Percentiles rank a stretch among this genome's conserved stretches.
Evolutionary conservation across 164 flowering plant species (phyloP).

Genomic region (Berberis vulgaris): DNA sequence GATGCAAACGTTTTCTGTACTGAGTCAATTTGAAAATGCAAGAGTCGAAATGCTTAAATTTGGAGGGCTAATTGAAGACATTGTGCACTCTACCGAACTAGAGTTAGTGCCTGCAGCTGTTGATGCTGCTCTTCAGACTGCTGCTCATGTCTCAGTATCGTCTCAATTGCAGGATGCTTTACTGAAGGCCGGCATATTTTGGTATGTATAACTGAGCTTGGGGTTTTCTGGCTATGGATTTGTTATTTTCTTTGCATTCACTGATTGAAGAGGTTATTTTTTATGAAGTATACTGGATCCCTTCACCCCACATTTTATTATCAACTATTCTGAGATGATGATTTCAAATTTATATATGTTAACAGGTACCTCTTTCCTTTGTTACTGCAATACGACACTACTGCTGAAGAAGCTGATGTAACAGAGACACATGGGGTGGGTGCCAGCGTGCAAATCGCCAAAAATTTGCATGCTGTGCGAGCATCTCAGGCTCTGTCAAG

Average conservation of each 20-base stretch:
- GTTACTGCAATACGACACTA: conserved; percentile 94
- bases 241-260: too few species aligned
- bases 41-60: conserved; percentile 74
- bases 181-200: conserved; percentile 78
- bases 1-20: conserved; percentile 77
- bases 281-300: too few species aligned
- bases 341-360: conserved; percentile 3
- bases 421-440: conserved; percentile 92
- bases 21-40: conserved; percentile 93
- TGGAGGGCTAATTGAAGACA: conserved; percentile 78
- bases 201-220: conserved; percentile 31
- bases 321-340: background rate
- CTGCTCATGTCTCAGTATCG: conserved; percentile 78
- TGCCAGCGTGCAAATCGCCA: conserved; percentile 86
- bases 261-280: too few species aligned
- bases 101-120: conserved; percentile 93
- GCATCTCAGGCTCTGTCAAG: conserved; percentile 83
- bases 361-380: conserved; percentile 86
- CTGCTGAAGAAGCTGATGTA: conserved; percentile 81
- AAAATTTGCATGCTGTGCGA: conserved; percentile 77
- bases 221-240: too few species aligned
- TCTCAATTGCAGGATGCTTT: conserved; percentile 76
- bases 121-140: conserved; percentile 90
- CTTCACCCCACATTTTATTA: too few species aligned
- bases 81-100: conserved; percentile 91